Base-by-base conservation (phyloP, 2,329 filamentous ascomycete species). In the Microdochium paspali region DNA sequence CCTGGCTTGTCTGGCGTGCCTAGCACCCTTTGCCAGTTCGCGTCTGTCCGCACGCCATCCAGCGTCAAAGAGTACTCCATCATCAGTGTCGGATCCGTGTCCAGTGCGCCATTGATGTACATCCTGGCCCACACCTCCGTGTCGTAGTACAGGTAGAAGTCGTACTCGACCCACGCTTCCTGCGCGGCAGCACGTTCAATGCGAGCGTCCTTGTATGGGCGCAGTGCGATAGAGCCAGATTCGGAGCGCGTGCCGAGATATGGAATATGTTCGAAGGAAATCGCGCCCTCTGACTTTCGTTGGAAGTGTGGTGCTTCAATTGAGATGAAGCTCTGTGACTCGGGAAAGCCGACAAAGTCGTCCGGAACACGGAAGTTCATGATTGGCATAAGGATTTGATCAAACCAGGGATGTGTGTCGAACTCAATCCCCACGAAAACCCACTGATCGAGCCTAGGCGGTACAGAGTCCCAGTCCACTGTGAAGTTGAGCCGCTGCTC, bases 61-160 rank as follows among this genome's bases (percentile, higher is more conserved):
- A 79, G 58, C 5, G 69, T 66, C 2, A 77, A 60, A 4, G 75
- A 70, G 51, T 75, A 79, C 4, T 65, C 65, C 57, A 80, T 71
- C 2, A 66, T 69, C 1, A 66, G 63, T 21, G 64, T 61, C 1
- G 76, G 74, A 47, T 76, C 69, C 5, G 72, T 68, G 53, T 80
- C 78, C 4, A 78, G 65, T 0, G 69, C 64, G 46, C 59, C 62
- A 48, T 61, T 66, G 52, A 69, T 64, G 39, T 66, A 64, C 12
- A 68, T 52, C 18, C 60, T 56, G 1, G 65, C 56, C 2, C 51
- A 54, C 1, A 65, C 53, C 2, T 51, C 46, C 2, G 50, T 51
- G 1, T 53, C 44, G 1, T 59, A 52, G 44, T 63, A 62, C 6
- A 64, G 55, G 42, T 62, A 63, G 20, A 67, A 54, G 4, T 55